These are phyloP conservation scores for Pisolithus thermaeus DNA, from an alignment of 1,284 basidiomycete genomes.

Conservation along the genomic window DNA sequence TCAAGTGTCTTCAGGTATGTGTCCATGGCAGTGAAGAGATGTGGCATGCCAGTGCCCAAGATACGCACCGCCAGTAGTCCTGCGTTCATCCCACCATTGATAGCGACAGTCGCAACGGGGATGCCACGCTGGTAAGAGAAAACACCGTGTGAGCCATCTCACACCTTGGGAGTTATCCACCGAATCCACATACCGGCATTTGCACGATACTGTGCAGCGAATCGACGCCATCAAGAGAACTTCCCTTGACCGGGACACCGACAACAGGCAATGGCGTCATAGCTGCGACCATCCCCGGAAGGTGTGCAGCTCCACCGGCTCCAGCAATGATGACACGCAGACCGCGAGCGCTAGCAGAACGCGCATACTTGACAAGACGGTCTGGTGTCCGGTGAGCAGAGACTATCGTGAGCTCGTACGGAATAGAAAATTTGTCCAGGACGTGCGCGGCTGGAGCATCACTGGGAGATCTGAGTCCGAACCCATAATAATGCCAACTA, in stretches of 20 bases:
- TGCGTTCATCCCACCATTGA: constrained; percentile 95
- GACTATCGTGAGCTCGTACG: constrained; percentile 94
- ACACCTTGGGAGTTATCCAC: background rate
- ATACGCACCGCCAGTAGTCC: constrained; percentile 90
- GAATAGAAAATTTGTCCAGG: constrained; percentile 76
- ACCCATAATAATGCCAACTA: constrained; percentile 97
- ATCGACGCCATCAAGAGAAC: constrained; percentile 92
- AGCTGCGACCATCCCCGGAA: constrained; percentile 97
- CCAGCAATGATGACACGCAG: constrained; percentile 85
- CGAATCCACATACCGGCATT: constrained; percentile 77
- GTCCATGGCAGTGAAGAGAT: constrained; percentile 66
- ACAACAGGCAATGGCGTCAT: constrained; percentile 93
- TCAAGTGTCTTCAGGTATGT: constrained; percentile 73
- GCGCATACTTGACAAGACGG: constrained; percentile 80
- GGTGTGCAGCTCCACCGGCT: constrained; percentile 94
- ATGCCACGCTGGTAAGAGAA: constrained; percentile 70
- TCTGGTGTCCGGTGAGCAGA: constrained; percentile 95
- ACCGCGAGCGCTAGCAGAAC: constrained; percentile 72
- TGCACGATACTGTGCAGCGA: constrained; percentile 96
- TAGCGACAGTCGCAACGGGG: constrained; percentile 95
- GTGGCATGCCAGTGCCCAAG: constrained; percentile 69
- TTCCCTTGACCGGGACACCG: constrained; percentile 96
- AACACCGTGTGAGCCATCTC: background rate
- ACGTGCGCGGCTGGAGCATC: constrained; percentile 90
- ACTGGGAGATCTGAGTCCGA: constrained; percentile 96